Percentiles rank a stretch among this genome's conserved stretches.
phyloP scores from a whole-genome alignment of 1,284 basidiomycete genomes.

The Sanguinoderma infundibulare region DNA sequence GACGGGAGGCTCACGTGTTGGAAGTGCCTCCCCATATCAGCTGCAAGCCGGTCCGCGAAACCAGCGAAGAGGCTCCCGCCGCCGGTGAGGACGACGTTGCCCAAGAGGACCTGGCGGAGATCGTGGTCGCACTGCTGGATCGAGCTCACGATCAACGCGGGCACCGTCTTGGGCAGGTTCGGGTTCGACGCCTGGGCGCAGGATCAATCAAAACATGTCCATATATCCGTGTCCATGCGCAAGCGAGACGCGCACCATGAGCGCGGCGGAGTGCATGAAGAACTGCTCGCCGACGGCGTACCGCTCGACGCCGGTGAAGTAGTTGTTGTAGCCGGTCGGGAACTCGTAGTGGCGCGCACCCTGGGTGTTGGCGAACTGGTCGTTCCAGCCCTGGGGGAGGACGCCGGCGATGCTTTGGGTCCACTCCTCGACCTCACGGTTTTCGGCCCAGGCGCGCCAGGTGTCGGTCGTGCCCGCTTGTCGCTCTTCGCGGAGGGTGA shows the following conservation, averaged over 20 bases:
- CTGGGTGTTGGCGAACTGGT: conserved; percentile 69
- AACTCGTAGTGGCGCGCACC: conserved; percentile 87
- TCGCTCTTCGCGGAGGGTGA: conserved; percentile 77
- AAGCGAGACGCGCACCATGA: conserved; percentile 60
- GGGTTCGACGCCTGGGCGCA: conserved; percentile 61
- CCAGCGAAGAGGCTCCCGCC: conserved; percentile 90
- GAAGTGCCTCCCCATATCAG: conserved; percentile 80
- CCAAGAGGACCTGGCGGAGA: conserved; percentile 85
- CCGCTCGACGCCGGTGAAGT: conserved; percentile 80
- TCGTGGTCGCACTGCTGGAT: conserved; percentile 91
- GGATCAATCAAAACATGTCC: too few relatives aligned
- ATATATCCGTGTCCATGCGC: neutral
- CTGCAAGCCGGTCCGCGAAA: conserved; percentile 83
- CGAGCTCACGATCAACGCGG: conserved; percentile 79
- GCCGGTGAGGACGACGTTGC: conserved; percentile 95
- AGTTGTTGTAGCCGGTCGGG: conserved; percentile 90
- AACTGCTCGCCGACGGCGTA: conserved; percentile 89
- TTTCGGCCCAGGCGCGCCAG: conserved; percentile 86
- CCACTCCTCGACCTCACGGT: conserved; percentile 91
- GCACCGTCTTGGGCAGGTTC: conserved; percentile 76
- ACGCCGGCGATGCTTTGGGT: conserved; percentile 89
- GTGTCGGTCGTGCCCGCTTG: conserved; percentile 73
- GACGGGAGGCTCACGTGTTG: conserved; percentile 67
- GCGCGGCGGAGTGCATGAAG: conserved; percentile 78
- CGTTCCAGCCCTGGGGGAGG: conserved; percentile 87